A percentile compares a stretch with the other conserved stretches of the same genome.
Evolutionary conservation across 169 alveolate species (phyloP).

Genomic region (Perkinsus olseni): DNA sequence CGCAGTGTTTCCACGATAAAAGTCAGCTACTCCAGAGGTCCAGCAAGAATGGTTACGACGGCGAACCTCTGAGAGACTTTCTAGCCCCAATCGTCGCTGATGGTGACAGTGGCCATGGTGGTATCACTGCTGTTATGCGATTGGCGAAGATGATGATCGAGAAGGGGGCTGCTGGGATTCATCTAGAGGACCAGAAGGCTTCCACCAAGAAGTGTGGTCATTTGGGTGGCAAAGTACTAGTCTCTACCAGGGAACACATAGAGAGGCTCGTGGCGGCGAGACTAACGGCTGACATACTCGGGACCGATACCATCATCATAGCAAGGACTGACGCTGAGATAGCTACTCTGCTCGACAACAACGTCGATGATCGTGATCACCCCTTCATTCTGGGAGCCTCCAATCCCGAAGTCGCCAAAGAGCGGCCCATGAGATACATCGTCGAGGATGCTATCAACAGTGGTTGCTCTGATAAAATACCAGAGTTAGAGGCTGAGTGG

Average conservation of each 20-base stretch:
- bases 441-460: neutral
- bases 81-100: slow-evolving; percentile 64
- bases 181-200: slow-evolving; percentile 67
- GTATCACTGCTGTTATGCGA: slow-evolving; percentile 62
- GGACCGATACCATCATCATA: slow-evolving; percentile 47
- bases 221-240: slow-evolving; percentile 70
- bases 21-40: slow-evolving; percentile 45
- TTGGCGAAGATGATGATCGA: slow-evolving; percentile 57
- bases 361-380: slow-evolving; percentile 58
- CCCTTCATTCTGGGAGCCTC: slow-evolving; percentile 60
- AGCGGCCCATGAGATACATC: neutral
- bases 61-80: slow-evolving; percentile 42
- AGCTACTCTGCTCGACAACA: slow-evolving; percentile 57
- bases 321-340: slow-evolving; percentile 68
- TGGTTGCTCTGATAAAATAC: neutral
- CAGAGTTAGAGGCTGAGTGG: neutral
- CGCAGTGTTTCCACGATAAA: slow-evolving; percentile 58
- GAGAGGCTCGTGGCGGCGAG: slow-evolving; percentile 58
- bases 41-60: neutral
- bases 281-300: slow-evolving; percentile 61
- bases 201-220: slow-evolving; percentile 77
- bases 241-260: slow-evolving; percentile 52
- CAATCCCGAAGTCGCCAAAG: slow-evolving; percentile 33
- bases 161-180: slow-evolving; percentile 75
- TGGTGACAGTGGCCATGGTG: slow-evolving; percentile 77